These are phyloP conservation scores for Penicillium sp. DNA, from an alignment of 2,329 filamentous ascomycete genomes.

Conservation along the genomic window DNA sequence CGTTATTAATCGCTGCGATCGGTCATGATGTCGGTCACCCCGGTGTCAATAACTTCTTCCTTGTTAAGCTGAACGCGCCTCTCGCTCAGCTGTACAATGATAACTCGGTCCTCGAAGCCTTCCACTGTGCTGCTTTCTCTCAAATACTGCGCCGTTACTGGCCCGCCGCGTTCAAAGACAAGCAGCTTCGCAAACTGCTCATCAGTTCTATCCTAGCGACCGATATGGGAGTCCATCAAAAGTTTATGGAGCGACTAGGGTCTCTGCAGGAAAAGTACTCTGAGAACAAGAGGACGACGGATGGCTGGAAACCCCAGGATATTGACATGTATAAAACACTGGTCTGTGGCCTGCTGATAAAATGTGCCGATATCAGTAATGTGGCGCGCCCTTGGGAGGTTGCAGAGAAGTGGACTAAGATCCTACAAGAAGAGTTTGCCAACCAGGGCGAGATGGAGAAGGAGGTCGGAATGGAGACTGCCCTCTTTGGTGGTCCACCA, in stretches of 20 bases:
- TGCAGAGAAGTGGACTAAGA: slow-evolving; percentile 86
- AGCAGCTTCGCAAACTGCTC: slow-evolving; percentile 83
- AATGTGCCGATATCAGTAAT: slow-evolving; percentile 98
- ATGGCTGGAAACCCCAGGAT: slow-evolving; percentile 77
- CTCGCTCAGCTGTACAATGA: slow-evolving; percentile 97
- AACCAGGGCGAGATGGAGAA: slow-evolving; percentile 90
- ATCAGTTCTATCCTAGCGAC: slow-evolving; percentile 97
- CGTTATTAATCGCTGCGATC: slow-evolving; percentile 91
- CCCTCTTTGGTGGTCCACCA: slow-evolving; percentile 77
- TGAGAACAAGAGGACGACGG: slow-evolving; percentile 64
- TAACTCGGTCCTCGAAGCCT: slow-evolving; percentile 93
- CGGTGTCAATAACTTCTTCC: slow-evolving; percentile 96
- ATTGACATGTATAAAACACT: slow-evolving; percentile 78
- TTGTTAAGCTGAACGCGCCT: slow-evolving; percentile 88
- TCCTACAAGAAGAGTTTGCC: slow-evolving; percentile 94
- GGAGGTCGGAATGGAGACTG: slow-evolving; percentile 84
- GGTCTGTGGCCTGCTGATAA: slow-evolving; percentile 90
- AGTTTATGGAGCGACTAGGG: slow-evolving; percentile 91
- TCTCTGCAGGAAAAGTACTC: slow-evolving; percentile 78
- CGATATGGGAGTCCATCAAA: slow-evolving; percentile 96
- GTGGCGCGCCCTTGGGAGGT: slow-evolving; percentile 85
- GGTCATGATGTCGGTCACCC: slow-evolving; percentile 97
- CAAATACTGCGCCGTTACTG: slow-evolving; percentile 93
- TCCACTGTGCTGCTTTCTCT: slow-evolving; percentile 95
- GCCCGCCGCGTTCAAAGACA: slow-evolving; percentile 79